A percentile compares a stretch with the other conserved stretches of the same genome.
Conservation (phyloP, 176 grass and related monocot species). For the Puya raimondii region DNA sequence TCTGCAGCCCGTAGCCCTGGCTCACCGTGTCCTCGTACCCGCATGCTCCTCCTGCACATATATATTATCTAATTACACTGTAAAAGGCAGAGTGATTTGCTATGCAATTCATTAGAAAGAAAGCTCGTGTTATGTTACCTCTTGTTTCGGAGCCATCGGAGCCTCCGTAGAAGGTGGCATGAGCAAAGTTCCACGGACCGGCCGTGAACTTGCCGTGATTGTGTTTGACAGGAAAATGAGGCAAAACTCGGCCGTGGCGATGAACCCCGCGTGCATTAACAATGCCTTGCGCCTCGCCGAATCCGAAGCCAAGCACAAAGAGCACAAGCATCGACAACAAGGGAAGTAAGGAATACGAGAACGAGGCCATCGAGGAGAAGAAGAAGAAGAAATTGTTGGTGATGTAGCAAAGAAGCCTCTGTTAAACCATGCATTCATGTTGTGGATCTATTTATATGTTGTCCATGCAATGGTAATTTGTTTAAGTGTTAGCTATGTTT, state of each 20-base stretch:
- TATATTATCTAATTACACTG: too few relatives aligned
- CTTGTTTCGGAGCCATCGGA: constrained; percentile 42
- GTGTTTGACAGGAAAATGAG: constrained; percentile 15
- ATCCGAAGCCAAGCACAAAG: not conserved
- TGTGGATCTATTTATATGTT: too few relatives aligned
- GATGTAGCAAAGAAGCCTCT: too few relatives aligned
- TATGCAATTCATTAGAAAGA: not conserved
- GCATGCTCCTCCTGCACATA: constrained; percentile 34
- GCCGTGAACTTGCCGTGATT: constrained; percentile 48
- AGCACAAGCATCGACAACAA: not conserved
- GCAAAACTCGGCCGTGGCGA: too few relatives aligned
- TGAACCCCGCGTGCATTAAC: too few relatives aligned
- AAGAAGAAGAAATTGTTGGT: too few relatives aligned
- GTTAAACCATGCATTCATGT: too few relatives aligned
- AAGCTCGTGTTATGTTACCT: constrained; percentile 17
- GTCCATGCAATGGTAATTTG: not conserved
- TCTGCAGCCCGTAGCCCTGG: constrained; percentile 74
- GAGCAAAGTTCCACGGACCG: constrained; percentile 38
- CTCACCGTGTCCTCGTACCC: constrained; percentile 57
- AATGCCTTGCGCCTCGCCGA: too few relatives aligned
- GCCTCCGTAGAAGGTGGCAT: constrained; percentile 71
- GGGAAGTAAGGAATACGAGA: constrained; percentile 9
- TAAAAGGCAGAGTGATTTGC: too few relatives aligned
- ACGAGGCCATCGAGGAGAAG: too few relatives aligned
- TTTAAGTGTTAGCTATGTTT: constrained; percentile 19